A percentile compares a stretch with the other conserved stretches of the same genome.
Evolutionary conservation across 768 basidiomycete species (phyloP).

Genomic region (Lyophyllum shimeji): DNA sequence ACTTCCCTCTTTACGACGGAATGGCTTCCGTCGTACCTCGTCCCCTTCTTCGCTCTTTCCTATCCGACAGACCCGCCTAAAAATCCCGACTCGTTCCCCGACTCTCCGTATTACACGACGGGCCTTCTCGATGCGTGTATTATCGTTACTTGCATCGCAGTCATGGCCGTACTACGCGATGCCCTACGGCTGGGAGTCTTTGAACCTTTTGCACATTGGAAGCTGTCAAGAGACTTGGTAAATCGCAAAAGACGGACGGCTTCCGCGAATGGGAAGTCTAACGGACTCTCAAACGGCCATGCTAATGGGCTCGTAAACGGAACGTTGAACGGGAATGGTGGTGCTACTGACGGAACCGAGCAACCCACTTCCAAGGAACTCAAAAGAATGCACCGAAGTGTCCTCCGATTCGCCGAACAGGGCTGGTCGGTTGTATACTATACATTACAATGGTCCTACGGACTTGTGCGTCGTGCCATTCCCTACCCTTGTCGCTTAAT

Average conservation of each 20-base stretch:
- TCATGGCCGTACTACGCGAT: slow-evolving; percentile 89
- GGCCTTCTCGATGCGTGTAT: slow-evolving; percentile 81
- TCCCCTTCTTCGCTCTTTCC: slow-evolving; percentile 75
- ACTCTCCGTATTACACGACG: slow-evolving; percentile 67
- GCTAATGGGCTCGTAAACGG: slow-evolving; percentile 24
- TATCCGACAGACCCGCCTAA: slow-evolving; percentile 59
- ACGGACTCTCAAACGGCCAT: slow-evolving; percentile 26
- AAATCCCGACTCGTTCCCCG: slow-evolving; percentile 68
- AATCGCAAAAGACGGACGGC: slow-evolving; percentile 21
- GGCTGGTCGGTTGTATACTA: slow-evolving; percentile 90
- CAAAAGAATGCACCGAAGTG: slow-evolving; percentile 64
- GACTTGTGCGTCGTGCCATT: slow-evolving; percentile 64
- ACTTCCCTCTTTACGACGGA: slow-evolving; percentile 17
- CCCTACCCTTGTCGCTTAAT: slow-evolving; percentile 12
- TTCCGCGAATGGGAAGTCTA: slow-evolving; percentile 23
- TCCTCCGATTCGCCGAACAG: slow-evolving; percentile 92
- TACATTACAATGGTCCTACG: slow-evolving; percentile 69
- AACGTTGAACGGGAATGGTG: slow-evolving; percentile 36
- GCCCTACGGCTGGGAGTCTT: slow-evolving; percentile 68
- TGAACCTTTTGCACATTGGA: slow-evolving; percentile 80
- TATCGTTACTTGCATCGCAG: slow-evolving; percentile 75
- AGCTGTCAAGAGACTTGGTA: slow-evolving; percentile 57
- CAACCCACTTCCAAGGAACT: slow-evolving; percentile 42
- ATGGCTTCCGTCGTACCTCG: slow-evolving; percentile 52
- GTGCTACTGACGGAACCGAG: slow-evolving; percentile 17